A percentile compares a stretch with the other conserved stretches of the same genome.
Evolutionary conservation across 257 asterid genomes (phyloP).

Genomic region (Gentiana dahurica): DNA sequence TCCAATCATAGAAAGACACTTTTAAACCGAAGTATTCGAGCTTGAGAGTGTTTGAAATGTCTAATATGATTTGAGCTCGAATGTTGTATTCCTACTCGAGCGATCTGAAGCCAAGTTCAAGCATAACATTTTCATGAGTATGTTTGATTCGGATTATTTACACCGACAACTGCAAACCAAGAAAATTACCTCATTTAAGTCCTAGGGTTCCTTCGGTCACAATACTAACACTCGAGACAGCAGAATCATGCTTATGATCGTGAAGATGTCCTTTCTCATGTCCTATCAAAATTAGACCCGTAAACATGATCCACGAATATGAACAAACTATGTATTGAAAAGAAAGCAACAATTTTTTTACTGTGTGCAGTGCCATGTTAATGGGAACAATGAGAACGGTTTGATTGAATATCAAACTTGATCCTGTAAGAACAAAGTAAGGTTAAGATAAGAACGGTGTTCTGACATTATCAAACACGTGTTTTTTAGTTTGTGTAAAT

Average conservation of each 20-base stretch:
- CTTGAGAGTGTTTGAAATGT: no score
- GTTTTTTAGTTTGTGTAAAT: background rate
- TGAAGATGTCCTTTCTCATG: slow-evolving; percentile 68
- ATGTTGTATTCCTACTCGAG: no score
- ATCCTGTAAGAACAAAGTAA: slow-evolving; percentile 39
- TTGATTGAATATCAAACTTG: slow-evolving; percentile 60
- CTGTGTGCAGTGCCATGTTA: slow-evolving; percentile 60
- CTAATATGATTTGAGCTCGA: no score
- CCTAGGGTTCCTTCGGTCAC: slow-evolving; percentile 83
- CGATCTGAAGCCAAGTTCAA: no score
- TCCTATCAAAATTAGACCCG: slow-evolving; percentile 21
- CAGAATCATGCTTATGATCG: slow-evolving; percentile 70
- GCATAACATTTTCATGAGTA: no score
- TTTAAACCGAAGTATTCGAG: no score
- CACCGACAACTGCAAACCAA: no score
- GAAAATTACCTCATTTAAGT: slow-evolving; percentile 70
- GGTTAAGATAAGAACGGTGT: background rate
- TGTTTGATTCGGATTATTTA: no score
- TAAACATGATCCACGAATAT: slow-evolving; percentile 1
- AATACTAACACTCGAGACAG: slow-evolving; percentile 85
- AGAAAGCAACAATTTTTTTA: slow-evolving; percentile 7
- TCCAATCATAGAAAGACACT: no score
- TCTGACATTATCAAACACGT: slow-evolving; percentile 6
- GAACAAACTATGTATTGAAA: background rate
- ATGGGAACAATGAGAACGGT: slow-evolving; percentile 48